phyloP scores from a whole-genome alignment of 179 eudicot species.

The Spergularia azorica region DNA sequence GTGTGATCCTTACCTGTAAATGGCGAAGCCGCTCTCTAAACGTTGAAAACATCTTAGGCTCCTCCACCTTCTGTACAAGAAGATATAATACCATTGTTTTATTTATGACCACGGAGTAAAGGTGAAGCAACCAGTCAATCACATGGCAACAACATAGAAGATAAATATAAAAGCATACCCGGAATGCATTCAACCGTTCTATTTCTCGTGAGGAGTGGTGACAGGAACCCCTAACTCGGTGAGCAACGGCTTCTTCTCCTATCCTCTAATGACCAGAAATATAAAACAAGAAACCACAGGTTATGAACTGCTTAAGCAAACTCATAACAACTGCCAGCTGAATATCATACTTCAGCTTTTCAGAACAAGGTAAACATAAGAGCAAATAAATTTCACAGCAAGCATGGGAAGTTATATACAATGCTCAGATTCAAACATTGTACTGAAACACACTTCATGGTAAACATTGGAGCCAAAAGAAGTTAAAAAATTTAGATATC shows the following conservation, averaged over 20 bases:
- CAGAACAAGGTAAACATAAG: not conserved
- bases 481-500: too few relatives aligned
- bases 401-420: not conserved
- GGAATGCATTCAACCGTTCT: conserved; percentile 57
- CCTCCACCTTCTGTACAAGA: conserved; percentile 60
- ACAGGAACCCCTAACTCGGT: conserved; percentile 62
- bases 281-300: conserved; percentile 9
- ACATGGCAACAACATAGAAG: not conserved
- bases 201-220: conserved; percentile 70
- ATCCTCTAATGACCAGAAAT: conserved; percentile 38
- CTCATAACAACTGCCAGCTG: not conserved
- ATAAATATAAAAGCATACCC: conserved; percentile 44
- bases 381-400: not conserved
- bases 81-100: conserved; percentile 5
- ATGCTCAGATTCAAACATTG: not conserved
- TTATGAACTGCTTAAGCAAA: not conserved
- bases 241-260: conserved; percentile 66
- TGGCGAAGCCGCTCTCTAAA: conserved; percentile 81
- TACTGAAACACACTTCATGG: too few relatives aligned
- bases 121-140: not conserved
- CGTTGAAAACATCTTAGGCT: conserved; percentile 69
- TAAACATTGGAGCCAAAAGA: too few relatives aligned
- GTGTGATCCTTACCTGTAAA: conserved; percentile 62
- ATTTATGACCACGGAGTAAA: conserved; percentile 3
- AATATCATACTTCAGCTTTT: too few relatives aligned